Conservation (phyloP, 2,329 filamentous ascomycete genomes). For the Talaromyces atroroseus region DNA sequence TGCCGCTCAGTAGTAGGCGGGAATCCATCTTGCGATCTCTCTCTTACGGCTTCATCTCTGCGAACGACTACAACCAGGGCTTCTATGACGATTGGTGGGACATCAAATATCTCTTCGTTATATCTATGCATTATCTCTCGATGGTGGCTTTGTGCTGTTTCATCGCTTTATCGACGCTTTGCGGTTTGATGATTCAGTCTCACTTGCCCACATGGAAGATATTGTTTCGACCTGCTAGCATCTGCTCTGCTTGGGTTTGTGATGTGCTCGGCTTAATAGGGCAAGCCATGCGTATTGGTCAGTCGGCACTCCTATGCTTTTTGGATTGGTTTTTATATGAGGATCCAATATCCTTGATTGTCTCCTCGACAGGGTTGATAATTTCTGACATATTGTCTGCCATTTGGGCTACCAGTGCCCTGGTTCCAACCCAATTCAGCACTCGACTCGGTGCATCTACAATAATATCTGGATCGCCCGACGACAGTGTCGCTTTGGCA, state of each 20-base stretch:
- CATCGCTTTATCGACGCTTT: neutral
- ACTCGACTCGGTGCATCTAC: neutral
- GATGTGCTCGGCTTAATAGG: neutral
- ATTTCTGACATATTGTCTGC: neutral
- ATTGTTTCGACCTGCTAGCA: neutral
- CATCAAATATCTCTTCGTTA: neutral
- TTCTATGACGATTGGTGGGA: neutral
- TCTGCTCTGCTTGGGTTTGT: neutral
- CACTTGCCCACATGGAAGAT: neutral
- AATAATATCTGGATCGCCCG: neutral
- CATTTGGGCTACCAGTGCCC: slow-evolving; percentile 4
- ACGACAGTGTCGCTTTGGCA: neutral
- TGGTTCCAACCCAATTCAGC: neutral
- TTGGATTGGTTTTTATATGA: neutral
- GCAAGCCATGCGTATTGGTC: neutral
- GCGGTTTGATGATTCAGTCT: slow-evolving; percentile 4
- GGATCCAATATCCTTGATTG: neutral
- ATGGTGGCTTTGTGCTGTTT: slow-evolving; percentile 6
- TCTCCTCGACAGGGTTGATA: neutral
- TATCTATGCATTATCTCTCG: slow-evolving; percentile 1
- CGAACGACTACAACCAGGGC: neutral
- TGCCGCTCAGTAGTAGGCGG: neutral
- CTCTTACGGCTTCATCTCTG: neutral
- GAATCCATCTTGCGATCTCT: slow-evolving; percentile 3
- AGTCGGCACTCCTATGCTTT: neutral